phyloP scores from a whole-genome alignment of 805 yeast species.

The Yarrowia deformans region DNA sequence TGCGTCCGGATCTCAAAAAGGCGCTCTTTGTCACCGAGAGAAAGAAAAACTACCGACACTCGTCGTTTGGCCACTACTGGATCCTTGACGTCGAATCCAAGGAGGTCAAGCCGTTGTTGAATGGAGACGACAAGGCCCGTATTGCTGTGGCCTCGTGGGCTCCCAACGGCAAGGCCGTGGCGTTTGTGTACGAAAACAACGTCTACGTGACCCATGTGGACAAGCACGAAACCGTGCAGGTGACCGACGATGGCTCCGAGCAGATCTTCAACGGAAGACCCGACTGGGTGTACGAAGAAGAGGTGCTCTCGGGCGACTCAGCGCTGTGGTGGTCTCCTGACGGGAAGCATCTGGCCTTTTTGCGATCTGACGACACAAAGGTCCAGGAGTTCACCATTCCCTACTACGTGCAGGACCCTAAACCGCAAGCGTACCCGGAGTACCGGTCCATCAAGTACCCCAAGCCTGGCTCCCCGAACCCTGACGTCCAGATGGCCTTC shows the following conservation, averaged over 20 bases:
- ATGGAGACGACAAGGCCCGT: constrained; percentile 44
- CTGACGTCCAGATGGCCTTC: constrained; percentile 63
- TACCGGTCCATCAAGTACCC: constrained; percentile 74
- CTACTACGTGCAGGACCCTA: constrained; percentile 66
- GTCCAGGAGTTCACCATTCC: constrained; percentile 80
- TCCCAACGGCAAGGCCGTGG: constrained; percentile 70
- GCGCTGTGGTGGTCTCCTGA: constrained; percentile 90
- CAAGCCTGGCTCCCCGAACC: constrained; percentile 81
- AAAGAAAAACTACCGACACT: constrained; percentile 69
- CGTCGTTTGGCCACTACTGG: constrained; percentile 69
- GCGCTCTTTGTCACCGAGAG: constrained; percentile 65
- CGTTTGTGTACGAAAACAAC: constrained; percentile 73
- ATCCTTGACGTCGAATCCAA: constrained; percentile 58
- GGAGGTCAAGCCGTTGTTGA: constrained; percentile 49
- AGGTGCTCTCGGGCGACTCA: constrained; percentile 71
- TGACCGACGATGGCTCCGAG: constrained; percentile 74
- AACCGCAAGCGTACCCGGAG: constrained; percentile 66
- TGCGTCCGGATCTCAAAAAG: constrained; percentile 57
- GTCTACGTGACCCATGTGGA: constrained; percentile 64
- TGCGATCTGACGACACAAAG: constrained; percentile 73
- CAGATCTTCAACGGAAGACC: constrained; percentile 85
- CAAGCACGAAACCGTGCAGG: constrained; percentile 52
- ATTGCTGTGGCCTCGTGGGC: constrained; percentile 74
- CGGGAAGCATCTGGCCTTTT: constrained; percentile 68
- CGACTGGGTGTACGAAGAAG: constrained; percentile 96